Evolutionary conservation across 2,329 filamentous ascomycete species (phyloP).

Genomic region (Pezicula neosporulosa): DNA sequence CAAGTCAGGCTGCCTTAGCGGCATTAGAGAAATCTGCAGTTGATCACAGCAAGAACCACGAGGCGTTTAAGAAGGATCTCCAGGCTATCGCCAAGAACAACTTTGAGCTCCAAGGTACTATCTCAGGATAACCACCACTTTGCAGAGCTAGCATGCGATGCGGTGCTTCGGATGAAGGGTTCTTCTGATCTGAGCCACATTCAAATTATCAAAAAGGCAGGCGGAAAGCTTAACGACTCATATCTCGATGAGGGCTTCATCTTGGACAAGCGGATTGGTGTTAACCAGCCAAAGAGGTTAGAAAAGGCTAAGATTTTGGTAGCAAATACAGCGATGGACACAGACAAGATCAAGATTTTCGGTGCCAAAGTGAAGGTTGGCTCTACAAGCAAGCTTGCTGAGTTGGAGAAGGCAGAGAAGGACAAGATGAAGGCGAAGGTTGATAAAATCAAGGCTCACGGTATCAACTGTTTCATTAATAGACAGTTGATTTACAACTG

Average conservation of each 20-base stretch:
- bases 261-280: constrained; percentile 97
- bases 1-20: constrained; percentile 80
- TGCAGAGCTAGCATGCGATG: constrained; percentile 82
- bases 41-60: constrained; percentile 80
- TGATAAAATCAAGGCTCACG: constrained; percentile 96
- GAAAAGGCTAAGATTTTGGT: constrained; percentile 98
- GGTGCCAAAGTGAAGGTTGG: constrained; percentile 95
- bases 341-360: constrained; percentile 99
- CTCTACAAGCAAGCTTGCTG: constrained; percentile 94
- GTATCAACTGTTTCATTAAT: constrained; percentile 99
- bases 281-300: constrained; percentile 95
- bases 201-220: constrained; percentile 99
- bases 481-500: constrained; percentile 99
- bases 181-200: constrained; percentile 96
- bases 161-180: constrained; percentile 83
- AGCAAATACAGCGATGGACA: constrained; percentile 98
- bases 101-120: constrained; percentile 94
- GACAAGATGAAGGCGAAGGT: constrained; percentile 99
- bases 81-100: constrained; percentile 90
- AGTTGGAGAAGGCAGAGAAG: constrained; percentile 94
- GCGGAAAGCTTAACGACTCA: constrained; percentile 94
- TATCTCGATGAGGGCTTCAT: constrained; percentile 99
- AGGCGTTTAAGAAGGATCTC: constrained; percentile 86
- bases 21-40: constrained; percentile 82
- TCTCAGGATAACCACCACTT: constrained; percentile 93